A percentile compares a stretch with the other conserved stretches of the same genome.
These are phyloP conservation scores for Wickerhamomyces sp. DNA, from an alignment of 1,139 yeast species.

Conservation along the genomic window DNA sequence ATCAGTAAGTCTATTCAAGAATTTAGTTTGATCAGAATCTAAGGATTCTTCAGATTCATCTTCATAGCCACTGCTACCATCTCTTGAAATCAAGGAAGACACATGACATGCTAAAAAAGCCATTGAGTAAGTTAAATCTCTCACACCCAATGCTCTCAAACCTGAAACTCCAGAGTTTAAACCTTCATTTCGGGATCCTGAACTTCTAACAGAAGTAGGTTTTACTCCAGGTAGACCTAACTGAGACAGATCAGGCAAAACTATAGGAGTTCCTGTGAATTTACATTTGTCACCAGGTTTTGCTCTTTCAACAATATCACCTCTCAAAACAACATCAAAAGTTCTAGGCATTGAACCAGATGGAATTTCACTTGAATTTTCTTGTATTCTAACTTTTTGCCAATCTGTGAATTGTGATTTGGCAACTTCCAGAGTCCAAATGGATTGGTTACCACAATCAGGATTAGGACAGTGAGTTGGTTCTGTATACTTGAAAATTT, in stretches of 20 bases:
- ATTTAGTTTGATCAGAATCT: constrained; percentile 70
- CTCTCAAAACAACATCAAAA: constrained; percentile 85
- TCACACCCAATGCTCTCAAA: constrained; percentile 76
- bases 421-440: constrained; percentile 79
- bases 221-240: constrained; percentile 96
- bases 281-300: constrained; percentile 97
- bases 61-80: constrained; percentile 35
- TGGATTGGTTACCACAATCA: constrained; percentile 79
- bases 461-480: constrained; percentile 90
- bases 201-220: constrained; percentile 76
- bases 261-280: constrained; percentile 94
- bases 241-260: constrained; percentile 92
- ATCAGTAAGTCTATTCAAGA: constrained; percentile 73
- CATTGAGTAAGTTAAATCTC: constrained; percentile 88
- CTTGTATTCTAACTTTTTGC: constrained; percentile 96
- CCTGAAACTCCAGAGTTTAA: constrained; percentile 84
- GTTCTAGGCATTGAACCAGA: constrained; percentile 99
- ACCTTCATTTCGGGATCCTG: constrained; percentile 59
- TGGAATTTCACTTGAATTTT: constrained; percentile 92
- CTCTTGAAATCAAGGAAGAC: constrained; percentile 47
- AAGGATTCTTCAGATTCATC: constrained; percentile 39
- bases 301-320: constrained; percentile 93
- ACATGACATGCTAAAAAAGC: constrained; percentile 94
- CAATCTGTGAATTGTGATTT: constrained; percentile 92
- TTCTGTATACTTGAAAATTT: constrained; percentile 88